Base-by-base conservation (phyloP, 805 yeast species). In the Clavispora carvajalis region DNA sequence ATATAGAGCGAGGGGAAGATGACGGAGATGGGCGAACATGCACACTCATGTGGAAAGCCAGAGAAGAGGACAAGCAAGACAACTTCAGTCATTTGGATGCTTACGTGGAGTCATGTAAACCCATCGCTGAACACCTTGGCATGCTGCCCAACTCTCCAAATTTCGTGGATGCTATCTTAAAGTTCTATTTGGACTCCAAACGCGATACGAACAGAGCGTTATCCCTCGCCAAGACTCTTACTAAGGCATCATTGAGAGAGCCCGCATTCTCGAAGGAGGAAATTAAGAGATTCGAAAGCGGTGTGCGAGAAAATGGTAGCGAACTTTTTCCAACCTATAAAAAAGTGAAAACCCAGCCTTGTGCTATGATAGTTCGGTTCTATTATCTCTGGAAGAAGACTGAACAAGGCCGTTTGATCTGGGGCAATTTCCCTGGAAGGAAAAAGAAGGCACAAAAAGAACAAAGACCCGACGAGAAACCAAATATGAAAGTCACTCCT, bases 341-440 rank as follows among this genome's bases (percentile, higher is more conserved):
- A 54, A 77, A 74, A 41, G 93, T 91, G n/a, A 74, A 74, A 22
- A 74, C 89, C 0, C 95, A 85, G 51, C 67, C 88, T 0, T 66
- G 79, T 40, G 76, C 90, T 0, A 85, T 82, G 82, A 70, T 89
- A 47, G 98, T 91, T 1, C 64, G 97, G 42, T 89, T 73, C 57
- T 91, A 88, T 54, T 91, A 91, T 53, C 65, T 87, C 39, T 91
- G 98, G 98, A 90, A 90, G 61, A 90, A 90, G 58, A 83, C 95
- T 0, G 66, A 74, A 22, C 71, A 71, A 33, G 97, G 97, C 0
- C 80, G 76, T 46, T 55, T 58, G 31, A 84, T 88, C 13, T 86
- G 97, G 95, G 95, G 87, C 25, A 80, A 82, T 53, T 86, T 64
- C 55, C 80, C 79, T 33, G 95, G 93, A 1, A 63, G 95, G 38